Evolutionary conservation across 306 rosid genomes (phyloP).

Genomic region (Bauhinia variegata): DNA sequence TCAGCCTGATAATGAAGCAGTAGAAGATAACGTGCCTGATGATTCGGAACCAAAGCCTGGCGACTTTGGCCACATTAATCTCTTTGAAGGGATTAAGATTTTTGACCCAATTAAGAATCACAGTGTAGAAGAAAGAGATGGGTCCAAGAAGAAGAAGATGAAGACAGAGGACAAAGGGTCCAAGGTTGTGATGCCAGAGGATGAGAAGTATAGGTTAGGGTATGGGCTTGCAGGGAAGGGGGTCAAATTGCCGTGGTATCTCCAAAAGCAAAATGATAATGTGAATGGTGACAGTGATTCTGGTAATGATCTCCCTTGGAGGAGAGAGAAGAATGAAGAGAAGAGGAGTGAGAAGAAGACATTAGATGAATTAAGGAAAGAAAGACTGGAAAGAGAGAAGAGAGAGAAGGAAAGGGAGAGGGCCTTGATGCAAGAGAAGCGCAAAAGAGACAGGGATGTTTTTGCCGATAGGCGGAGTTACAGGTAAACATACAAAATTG

Average conservation of each 20-base stretch:
- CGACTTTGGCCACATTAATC: constrained; percentile 76
- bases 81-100: constrained; percentile 81
- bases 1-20: constrained; percentile 23
- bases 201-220: constrained; percentile 85
- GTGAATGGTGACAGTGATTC: constrained; percentile 29
- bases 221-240: constrained; percentile 91
- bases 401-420: constrained; percentile 81
- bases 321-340: constrained; percentile 37
- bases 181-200: constrained; percentile 65
- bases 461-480: constrained; percentile 39
- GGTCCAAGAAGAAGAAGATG: constrained; percentile 60
- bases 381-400: constrained; percentile 74
- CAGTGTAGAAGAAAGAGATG: constrained; percentile 41
- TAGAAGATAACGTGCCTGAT: background rate
- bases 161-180: constrained; percentile 59
- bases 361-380: constrained; percentile 80
- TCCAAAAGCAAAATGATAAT: constrained; percentile 46
- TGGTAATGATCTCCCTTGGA: constrained; percentile 28
- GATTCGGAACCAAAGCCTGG: constrained; percentile 42
- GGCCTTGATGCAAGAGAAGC: constrained; percentile 51
- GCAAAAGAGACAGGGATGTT: constrained; percentile 36
- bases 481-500: constrained; percentile 44
- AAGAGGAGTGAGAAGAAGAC: constrained; percentile 69
- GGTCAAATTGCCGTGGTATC: constrained; percentile 89
- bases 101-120: constrained; percentile 59